Conservation (phyloP, 768 basidiomycete species). For the Amyloporia xantha region DNA sequence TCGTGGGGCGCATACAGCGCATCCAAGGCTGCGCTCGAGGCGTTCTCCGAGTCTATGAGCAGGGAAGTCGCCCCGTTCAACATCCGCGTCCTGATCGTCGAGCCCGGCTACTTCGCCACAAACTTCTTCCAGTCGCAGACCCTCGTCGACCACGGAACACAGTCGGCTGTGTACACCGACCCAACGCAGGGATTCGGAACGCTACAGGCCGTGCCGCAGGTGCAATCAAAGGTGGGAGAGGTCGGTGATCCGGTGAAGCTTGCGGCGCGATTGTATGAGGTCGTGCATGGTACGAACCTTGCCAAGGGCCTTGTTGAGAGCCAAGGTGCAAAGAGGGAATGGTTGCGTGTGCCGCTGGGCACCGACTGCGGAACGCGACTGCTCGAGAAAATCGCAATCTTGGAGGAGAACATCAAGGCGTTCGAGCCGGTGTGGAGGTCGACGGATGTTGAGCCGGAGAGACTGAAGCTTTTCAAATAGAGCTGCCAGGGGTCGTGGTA, state of each 20-base stretch:
- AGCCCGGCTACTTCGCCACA: conserved; percentile 23
- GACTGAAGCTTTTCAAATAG: too few relatives aligned
- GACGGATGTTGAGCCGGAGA: conserved; percentile 11
- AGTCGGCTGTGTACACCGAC: conserved; percentile 16
- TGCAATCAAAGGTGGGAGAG: conserved; percentile 6
- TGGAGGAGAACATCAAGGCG: conserved; percentile 18
- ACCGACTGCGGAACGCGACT: conserved; percentile 18
- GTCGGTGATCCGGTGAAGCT: conserved; percentile 21
- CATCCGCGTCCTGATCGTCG: conserved; percentile 22
- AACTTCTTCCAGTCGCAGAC: conserved; percentile 8
- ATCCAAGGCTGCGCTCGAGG: conserved; percentile 23
- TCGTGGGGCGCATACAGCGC: conserved; percentile 22
- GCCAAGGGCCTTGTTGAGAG: conserved; percentile 9
- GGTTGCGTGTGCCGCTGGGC: conserved; percentile 19
- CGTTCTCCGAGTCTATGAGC: conserved; percentile 21
- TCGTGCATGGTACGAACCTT: conserved; percentile 17
- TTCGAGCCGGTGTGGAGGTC: conserved; percentile 20
- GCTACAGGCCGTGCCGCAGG: conserved; percentile 2
- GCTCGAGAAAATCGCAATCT: conserved; percentile 11
- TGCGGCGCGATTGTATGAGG: conserved; percentile 18
- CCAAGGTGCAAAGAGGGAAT: conserved; percentile 14
- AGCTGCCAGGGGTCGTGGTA: too few relatives aligned
- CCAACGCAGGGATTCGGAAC: conserved; percentile 13
- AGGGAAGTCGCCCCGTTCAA: conserved; percentile 22
- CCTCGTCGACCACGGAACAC: conserved; percentile 18